phyloP scores from a whole-genome alignment of 2,329 filamentous ascomycete species.

The Neurospora crassa region DNA sequence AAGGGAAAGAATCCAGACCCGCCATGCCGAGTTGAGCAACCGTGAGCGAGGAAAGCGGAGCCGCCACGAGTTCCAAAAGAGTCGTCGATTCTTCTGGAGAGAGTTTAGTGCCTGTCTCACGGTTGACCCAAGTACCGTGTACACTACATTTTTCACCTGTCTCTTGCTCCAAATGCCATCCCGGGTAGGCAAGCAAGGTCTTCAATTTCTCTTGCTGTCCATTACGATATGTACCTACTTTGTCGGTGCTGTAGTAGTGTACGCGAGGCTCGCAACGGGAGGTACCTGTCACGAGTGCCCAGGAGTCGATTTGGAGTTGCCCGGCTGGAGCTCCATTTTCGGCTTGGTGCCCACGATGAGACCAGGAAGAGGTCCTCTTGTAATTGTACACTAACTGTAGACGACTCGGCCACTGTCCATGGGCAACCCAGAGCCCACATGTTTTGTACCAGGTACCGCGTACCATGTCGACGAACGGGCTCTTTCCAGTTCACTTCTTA shows the following conservation, averaged over 20 bases:
- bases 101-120: not conserved
- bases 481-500: not conserved
- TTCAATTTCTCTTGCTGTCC: not conserved
- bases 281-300: not conserved
- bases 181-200: not conserved
- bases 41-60: not conserved
- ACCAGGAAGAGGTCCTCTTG: not conserved
- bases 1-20: not conserved
- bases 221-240: not conserved
- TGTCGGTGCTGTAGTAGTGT: not conserved
- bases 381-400: not conserved
- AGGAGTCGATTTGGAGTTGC: not conserved
- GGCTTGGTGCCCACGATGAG: not conserved
- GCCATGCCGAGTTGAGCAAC: not conserved
- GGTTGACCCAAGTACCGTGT: not conserved
- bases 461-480: not conserved
- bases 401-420: not conserved
- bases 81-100: not conserved
- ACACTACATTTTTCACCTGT: not conserved
- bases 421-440: not conserved
- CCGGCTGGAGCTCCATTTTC: not conserved
- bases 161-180: not conserved
- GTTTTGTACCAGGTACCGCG: not conserved
- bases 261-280: not conserved
- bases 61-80: not conserved